Conservation (phyloP, 1,139 yeast species). For the Yamadazyma siamensis region DNA sequence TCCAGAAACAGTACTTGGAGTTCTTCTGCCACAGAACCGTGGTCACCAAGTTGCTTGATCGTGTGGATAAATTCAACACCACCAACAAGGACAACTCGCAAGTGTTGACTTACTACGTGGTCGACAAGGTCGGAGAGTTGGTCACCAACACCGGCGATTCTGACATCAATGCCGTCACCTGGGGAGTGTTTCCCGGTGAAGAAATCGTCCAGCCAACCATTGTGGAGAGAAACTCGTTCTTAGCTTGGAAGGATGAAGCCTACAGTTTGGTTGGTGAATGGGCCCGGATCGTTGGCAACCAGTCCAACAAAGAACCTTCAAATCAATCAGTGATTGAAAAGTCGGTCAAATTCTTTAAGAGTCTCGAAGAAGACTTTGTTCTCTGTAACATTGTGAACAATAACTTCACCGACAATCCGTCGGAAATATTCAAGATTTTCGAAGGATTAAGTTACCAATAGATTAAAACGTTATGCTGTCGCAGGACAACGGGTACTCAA, state of each 20-base stretch:
- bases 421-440: constrained; percentile 44
- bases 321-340: constrained; percentile 20
- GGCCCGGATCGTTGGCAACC: constrained; percentile 56
- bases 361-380: constrained; percentile 39
- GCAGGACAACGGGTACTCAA: constrained; percentile 24
- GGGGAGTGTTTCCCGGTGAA: constrained; percentile 96
- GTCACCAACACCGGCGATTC: constrained; percentile 65
- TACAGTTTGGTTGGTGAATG: constrained; percentile 81
- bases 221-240: constrained; percentile 82
- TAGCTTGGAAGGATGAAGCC: constrained; percentile 97
- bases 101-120: constrained; percentile 75
- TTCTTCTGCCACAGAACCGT: constrained; percentile 65
- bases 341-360: constrained; percentile 39
- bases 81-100: constrained; percentile 37
- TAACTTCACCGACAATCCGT: constrained; percentile 58
- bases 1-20: constrained; percentile 90
- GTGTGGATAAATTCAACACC: constrained; percentile 38
- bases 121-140: constrained; percentile 59
- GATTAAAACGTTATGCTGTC: constrained; percentile 25
- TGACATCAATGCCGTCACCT: constrained; percentile 91
- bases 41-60: constrained; percentile 35
- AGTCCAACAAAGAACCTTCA: constrained; percentile 30
- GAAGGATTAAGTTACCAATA: constrained; percentile 18
- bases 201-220: constrained; percentile 90
- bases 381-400: constrained; percentile 90